Evolutionary conservation across 2,329 filamentous ascomycete species (phyloP), one percentile per base, ranked within the genome.

Genomic region (Venturia nashicola): DNA sequence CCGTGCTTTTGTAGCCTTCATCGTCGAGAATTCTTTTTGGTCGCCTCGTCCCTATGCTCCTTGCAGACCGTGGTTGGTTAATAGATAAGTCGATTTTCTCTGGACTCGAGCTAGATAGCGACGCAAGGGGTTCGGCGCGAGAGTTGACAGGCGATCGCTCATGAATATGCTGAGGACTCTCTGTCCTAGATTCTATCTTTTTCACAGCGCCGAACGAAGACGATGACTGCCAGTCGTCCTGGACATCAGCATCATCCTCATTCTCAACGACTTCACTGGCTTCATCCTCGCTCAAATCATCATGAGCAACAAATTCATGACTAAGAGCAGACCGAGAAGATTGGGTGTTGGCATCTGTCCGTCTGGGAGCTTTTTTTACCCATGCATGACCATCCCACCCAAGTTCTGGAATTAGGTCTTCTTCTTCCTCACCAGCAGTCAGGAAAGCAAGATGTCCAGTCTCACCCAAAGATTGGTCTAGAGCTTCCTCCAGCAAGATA

Each of bases 401-500:
- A 20, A 39, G 20, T 61, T 32, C 18, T 20, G 46, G 20, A 40
- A 3, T 34, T 9, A 6, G 14, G 5, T 7, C 7, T 7, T 51
- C 61, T 14, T 63, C 61, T 27, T 32, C 61, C 3, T 43, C 36
- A 7, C 6, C 39, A 23, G 32, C n/a, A 27, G 46, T 88, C 0
- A 86, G 84, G 70, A 93, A 88, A 1, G 88, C 86, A 59, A 90
- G 72, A 73, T 91, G 86, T 27, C 89, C 89, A 14, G 78, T 82
- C 63, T 79, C 76, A 5, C 87, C 88, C 23, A 92, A 75, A 6
- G 79, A 72, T 59, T 86, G 82, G 48, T 80, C 78, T 18, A 82
- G 80, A 2, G 83, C 82, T 73, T 93, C 89, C 74, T 93, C 89
- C 51, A 92, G 76, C 64, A 93, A 73, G 60, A 93, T 84, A 1